Evolutionary conservation across 2,329 filamentous ascomycete species (phyloP).

Genomic region (Aspergillus viridinutans): DNA sequence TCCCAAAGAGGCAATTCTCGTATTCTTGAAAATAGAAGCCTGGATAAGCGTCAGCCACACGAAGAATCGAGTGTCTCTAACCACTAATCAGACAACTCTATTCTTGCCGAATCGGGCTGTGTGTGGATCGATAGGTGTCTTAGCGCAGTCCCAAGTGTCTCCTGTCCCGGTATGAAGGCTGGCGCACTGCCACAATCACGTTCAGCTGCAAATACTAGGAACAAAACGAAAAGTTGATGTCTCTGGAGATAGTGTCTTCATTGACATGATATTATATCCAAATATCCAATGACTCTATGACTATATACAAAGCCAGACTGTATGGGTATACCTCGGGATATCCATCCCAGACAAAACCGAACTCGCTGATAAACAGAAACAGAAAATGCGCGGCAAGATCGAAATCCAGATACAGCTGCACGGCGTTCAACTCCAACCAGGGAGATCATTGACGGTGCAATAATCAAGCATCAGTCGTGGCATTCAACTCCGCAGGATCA

Average conservation of each 20-base stretch:
- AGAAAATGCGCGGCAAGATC: not conserved
- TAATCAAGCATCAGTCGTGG: not conserved
- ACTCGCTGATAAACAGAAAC: not conserved
- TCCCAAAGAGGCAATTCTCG: not conserved
- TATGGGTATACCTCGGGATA: not conserved
- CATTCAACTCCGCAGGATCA: not conserved
- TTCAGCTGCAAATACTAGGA: not conserved
- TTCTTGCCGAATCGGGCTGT: not conserved
- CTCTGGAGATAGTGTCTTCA: not conserved
- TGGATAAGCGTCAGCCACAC: not conserved
- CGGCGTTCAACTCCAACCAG: conserved; percentile 1
- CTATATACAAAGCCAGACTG: not conserved
- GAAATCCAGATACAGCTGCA: not conserved
- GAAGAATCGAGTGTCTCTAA: not conserved
- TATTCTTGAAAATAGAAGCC: not conserved
- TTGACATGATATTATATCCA: not conserved
- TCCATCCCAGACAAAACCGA: not conserved
- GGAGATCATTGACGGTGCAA: not conserved
- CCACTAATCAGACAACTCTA: no score
- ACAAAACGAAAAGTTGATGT: not conserved
- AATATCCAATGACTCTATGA: not conserved
- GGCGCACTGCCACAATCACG: not conserved
- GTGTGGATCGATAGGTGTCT: not conserved
- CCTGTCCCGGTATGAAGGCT: not conserved
- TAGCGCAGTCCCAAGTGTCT: not conserved